These are phyloP conservation scores for Kockovaella imperatae DNA, from an alignment of 768 basidiomycete species.

Conservation along the genomic window DNA sequence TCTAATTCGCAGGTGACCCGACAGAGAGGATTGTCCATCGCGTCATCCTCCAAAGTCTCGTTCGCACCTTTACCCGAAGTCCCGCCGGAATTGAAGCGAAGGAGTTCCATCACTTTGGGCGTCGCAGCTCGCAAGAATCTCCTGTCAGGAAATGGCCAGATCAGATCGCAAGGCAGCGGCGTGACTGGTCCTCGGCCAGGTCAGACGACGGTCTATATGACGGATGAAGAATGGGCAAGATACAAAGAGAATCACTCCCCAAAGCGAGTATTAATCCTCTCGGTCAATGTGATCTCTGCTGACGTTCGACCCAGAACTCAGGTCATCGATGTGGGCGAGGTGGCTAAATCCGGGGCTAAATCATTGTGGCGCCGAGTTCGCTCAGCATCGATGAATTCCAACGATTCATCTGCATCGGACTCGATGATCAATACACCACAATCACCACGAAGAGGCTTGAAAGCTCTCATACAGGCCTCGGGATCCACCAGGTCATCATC, in stretches of 20 bases:
- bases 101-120: constrained; percentile 36
- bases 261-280: constrained; percentile 13
- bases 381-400: constrained; percentile 7
- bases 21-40: too few species aligned
- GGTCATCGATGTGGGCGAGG: constrained; percentile 32
- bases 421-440: background rate
- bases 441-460: background rate
- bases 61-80: constrained; percentile 38
- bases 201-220: constrained; percentile 23
- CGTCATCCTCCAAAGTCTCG: constrained; percentile 8
- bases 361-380: constrained; percentile 37
- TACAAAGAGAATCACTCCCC: constrained; percentile 27
- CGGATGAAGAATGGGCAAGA: constrained; percentile 34
- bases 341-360: constrained; percentile 28
- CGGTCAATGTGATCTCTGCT: background rate
- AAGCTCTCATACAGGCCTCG: too few species aligned
- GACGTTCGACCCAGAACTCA: constrained; percentile 5
- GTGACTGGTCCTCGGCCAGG: background rate
- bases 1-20: too few species aligned
- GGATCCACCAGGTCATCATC: too few species aligned
- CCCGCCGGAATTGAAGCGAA: constrained; percentile 31
- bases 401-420: background rate
- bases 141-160: constrained; percentile 21
- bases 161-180: background rate
- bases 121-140: constrained; percentile 36